Conservation (phyloP, 495 filamentous ascomycete species). For the Neurospora pannonica region DNA sequence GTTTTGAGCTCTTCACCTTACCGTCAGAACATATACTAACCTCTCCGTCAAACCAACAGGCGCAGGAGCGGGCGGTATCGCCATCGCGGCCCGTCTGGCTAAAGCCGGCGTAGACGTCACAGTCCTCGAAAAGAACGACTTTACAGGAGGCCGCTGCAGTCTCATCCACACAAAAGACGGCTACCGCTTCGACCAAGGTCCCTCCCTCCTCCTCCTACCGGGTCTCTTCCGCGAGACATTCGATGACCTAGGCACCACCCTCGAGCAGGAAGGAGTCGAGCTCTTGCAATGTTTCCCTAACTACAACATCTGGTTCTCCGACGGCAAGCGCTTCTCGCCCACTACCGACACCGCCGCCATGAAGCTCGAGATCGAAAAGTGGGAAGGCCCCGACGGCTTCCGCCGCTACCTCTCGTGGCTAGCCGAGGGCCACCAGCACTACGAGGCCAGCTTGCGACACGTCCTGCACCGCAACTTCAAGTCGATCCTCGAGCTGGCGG, state of each 20-base stretch:
- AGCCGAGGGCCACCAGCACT: slow-evolving; percentile 53
- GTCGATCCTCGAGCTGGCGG: slow-evolving; percentile 38
- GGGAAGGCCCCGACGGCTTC: slow-evolving; percentile 57
- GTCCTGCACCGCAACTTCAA: slow-evolving; percentile 58
- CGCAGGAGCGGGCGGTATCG: slow-evolving; percentile 58
- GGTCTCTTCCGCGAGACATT: slow-evolving; percentile 56
- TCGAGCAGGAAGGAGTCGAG: slow-evolving; percentile 49
- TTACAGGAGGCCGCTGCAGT: slow-evolving; percentile 56
- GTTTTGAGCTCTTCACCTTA: neutral
- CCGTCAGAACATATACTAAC: neutral
- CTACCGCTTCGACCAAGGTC: slow-evolving; percentile 63
- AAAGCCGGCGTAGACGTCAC: slow-evolving; percentile 55
- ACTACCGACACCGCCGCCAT: slow-evolving; percentile 51
- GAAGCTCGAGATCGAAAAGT: slow-evolving; percentile 57
- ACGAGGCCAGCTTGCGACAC: slow-evolving; percentile 49
- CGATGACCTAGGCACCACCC: slow-evolving; percentile 49
- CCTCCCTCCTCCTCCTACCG: slow-evolving; percentile 59
- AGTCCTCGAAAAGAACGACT: slow-evolving; percentile 58
- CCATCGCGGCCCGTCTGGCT: slow-evolving; percentile 57
- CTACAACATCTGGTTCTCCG: slow-evolving; percentile 50
- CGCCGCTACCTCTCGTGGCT: slow-evolving; percentile 51
- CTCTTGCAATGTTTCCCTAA: slow-evolving; percentile 62
- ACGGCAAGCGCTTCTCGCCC: slow-evolving; percentile 48
- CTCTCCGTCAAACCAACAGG: slow-evolving; percentile 26
- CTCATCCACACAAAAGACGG: slow-evolving; percentile 41